phyloP scores from a whole-genome alignment of 768 basidiomycete species.

The Favolaschia claudopus region DNA sequence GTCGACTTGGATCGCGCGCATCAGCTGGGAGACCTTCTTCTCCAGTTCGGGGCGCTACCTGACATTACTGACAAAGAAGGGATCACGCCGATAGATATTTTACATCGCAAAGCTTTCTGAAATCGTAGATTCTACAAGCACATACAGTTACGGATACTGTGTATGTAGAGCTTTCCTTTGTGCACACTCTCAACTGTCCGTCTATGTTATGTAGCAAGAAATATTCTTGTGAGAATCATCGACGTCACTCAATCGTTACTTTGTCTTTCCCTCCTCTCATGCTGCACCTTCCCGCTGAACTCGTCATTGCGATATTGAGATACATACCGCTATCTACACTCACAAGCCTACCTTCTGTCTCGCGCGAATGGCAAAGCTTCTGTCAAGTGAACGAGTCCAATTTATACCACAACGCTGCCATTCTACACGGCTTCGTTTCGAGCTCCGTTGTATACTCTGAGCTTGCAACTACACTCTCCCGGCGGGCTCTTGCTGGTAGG shows the following conservation, averaged over 20 bases:
- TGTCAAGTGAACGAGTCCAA: conserved; percentile 52
- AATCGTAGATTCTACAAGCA: no score
- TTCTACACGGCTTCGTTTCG: conserved; percentile 54
- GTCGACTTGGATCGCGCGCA: no score
- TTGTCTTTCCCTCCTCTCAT: conserved; percentile 27
- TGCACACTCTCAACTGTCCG: no score
- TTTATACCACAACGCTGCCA: conserved; percentile 67
- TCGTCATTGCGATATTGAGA: conserved; percentile 56
- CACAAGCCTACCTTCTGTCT: conserved; percentile 42
- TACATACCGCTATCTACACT: conserved; percentile 59
- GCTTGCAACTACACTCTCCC: conserved; percentile 38
- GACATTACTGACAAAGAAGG: no score
- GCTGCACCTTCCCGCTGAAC: conserved; percentile 65
- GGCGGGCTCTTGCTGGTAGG: conserved; percentile 44
- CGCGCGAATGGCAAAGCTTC: conserved; percentile 56
- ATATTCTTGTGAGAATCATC: no score
- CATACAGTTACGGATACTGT: no score
- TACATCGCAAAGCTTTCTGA: no score
- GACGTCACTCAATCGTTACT: not conserved
- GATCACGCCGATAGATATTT: no score
- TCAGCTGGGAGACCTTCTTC: no score
- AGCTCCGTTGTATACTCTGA: conserved; percentile 37
- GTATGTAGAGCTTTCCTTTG: no score
- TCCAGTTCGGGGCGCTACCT: no score
- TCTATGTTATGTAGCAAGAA: no score